Percentiles rank a stretch among this genome's conserved stretches.
Conservation (phyloP, 1,284 basidiomycete genomes). For the Cerioporus squamosus region DNA sequence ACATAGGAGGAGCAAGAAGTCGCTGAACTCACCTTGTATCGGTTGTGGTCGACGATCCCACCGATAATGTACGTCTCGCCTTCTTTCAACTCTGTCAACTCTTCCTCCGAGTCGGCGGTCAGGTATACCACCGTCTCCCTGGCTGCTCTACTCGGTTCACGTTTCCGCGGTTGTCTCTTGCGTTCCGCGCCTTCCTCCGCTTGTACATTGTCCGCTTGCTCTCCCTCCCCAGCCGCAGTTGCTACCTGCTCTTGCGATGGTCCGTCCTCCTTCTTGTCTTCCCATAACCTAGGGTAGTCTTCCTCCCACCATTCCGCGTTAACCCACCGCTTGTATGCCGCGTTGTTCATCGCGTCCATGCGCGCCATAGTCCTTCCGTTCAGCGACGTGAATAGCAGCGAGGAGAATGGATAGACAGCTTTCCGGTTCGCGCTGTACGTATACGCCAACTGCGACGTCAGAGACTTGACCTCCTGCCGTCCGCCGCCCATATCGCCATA, state of each 20-base stretch:
- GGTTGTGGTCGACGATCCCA: slow-evolving; percentile 95
- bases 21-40: slow-evolving; percentile 82
- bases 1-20: neutral
- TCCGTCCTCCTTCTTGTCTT: slow-evolving; percentile 19
- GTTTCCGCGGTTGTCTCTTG: slow-evolving; percentile 1
- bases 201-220: neutral
- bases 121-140: slow-evolving; percentile 81
- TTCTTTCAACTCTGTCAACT: slow-evolving; percentile 79
- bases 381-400: slow-evolving; percentile 81
- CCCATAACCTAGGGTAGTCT: slow-evolving; percentile 74
- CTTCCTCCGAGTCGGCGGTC: slow-evolving; percentile 92
- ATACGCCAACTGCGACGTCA: slow-evolving; percentile 88
- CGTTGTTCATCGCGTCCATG: slow-evolving; percentile 72
- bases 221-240: neutral
- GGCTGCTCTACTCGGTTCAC: slow-evolving; percentile 24
- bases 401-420: slow-evolving; percentile 70
- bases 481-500: too few relatives aligned
- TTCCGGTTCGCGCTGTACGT: slow-evolving; percentile 87
- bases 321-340: slow-evolving; percentile 80
- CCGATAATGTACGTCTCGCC: slow-evolving; percentile 95
- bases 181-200: neutral
- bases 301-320: slow-evolving; percentile 84
- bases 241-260: neutral
- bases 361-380: slow-evolving; percentile 69
- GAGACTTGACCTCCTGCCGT: slow-evolving; percentile 83